Evolutionary conservation across 495 filamentous ascomycete genomes (phyloP).

Genomic region (Parathielavia hyrcaniae): DNA sequence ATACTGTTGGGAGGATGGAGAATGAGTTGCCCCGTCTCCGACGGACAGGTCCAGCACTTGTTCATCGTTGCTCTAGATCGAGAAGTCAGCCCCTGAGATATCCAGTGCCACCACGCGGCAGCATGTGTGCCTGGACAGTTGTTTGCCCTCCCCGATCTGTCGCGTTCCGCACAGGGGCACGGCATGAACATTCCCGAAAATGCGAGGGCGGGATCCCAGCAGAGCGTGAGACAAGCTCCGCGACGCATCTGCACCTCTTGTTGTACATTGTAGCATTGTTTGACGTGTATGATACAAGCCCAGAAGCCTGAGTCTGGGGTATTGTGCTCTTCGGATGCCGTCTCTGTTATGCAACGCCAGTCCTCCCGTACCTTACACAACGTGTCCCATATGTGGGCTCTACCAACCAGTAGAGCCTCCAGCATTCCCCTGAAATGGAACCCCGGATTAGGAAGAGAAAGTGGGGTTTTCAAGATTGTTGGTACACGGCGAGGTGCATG

Average conservation of each 20-base stretch:
- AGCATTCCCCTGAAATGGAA: background rate
- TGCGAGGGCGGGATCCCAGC: background rate
- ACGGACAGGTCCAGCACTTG: background rate
- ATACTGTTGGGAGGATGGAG: too few relatives aligned
- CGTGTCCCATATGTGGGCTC: background rate
- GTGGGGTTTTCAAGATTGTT: conserved; percentile 15
- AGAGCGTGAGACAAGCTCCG: background rate
- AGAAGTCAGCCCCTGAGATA: background rate
- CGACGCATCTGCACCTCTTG: background rate
- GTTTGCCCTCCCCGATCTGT: background rate
- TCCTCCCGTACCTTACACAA: background rate
- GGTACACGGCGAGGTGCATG: conserved; percentile 13
- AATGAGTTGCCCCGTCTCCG: too few relatives aligned
- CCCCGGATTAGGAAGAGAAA: background rate
- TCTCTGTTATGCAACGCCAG: background rate
- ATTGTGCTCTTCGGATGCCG: background rate
- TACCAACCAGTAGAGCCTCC: background rate
- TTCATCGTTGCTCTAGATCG: background rate
- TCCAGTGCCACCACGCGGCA: background rate
- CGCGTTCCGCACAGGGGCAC: background rate
- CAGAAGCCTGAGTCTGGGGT: background rate
- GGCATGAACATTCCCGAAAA: background rate
- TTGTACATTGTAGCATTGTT: conserved; percentile 1
- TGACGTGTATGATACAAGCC: conserved; percentile 6
- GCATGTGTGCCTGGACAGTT: background rate